phyloP scores from a whole-genome alignment of 2,329 filamentous ascomycete genomes.

The Clonostachys solani region DNA sequence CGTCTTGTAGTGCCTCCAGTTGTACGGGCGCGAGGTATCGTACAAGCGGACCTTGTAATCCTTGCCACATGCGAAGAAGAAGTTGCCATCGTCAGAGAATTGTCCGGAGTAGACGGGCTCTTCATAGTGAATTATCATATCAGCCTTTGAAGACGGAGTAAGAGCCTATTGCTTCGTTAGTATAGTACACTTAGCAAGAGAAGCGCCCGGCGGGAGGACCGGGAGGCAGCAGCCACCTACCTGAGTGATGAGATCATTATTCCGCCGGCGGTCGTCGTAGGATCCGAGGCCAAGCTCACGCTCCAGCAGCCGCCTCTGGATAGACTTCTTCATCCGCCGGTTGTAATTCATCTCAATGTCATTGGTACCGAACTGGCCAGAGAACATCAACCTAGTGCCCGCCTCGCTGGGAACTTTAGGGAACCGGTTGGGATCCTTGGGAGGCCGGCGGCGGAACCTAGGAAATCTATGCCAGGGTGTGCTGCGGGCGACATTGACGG shows the following conservation, averaged over 20 bases:
- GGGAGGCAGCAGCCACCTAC: conserved; percentile 27
- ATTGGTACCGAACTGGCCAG: conserved; percentile 73
- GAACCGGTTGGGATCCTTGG: conserved; percentile 56
- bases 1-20: conserved; percentile 95
- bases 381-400: conserved; percentile 75
- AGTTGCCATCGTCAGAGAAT: conserved; percentile 95
- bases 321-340: conserved; percentile 49
- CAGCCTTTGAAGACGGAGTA: conserved; percentile 72
- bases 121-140: conserved; percentile 85
- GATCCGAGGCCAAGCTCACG: conserved; percentile 74
- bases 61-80: conserved; percentile 89
- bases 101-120: conserved; percentile 89
- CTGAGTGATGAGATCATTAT: conserved; percentile 63
- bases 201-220: background rate
- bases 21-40: conserved; percentile 90
- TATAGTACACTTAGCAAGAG: background rate
- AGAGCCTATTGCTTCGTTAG: conserved; percentile 47
- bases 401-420: conserved; percentile 81
- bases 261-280: conserved; percentile 54
- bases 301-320: conserved; percentile 71
- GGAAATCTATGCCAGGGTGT: conserved; percentile 21
- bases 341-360: conserved; percentile 31
- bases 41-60: conserved; percentile 97
- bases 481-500: conserved; percentile 35
- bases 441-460: conserved; percentile 32